Evolutionary conservation across 1,284 basidiomycete genomes (phyloP).

Genomic region (Ceratobasidium sp.): DNA sequence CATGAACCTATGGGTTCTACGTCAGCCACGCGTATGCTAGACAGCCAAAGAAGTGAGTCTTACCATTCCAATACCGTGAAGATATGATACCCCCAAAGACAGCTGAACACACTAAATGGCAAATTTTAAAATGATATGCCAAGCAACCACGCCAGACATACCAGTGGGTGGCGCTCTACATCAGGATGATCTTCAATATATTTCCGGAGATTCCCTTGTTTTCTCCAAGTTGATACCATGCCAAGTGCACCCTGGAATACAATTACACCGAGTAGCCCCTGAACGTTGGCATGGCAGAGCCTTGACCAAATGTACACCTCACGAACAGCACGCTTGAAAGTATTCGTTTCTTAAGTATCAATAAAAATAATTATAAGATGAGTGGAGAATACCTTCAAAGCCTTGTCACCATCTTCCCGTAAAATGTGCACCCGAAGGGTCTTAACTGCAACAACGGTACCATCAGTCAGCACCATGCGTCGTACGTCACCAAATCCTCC

Average conservation of each 20-base stretch:
- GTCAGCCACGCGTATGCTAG: not conserved
- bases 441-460: not conserved
- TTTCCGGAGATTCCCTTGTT: not conserved
- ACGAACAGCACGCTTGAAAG: not conserved
- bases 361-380: not conserved
- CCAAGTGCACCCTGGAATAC: not conserved
- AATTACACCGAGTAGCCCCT: not conserved
- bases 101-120: not conserved
- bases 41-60: not conserved
- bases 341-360: not conserved
- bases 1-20: not conserved
- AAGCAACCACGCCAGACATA: not conserved
- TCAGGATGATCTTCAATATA: not conserved
- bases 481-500: not conserved
- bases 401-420: not conserved
- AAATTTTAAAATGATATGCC: not conserved
- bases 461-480: not conserved
- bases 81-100: not conserved
- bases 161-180: not conserved
- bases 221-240: not conserved
- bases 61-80: not conserved
- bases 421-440: not conserved
- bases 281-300: not conserved
- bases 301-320: not conserved
- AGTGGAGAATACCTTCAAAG: not conserved